Evolutionary conservation across 2,329 filamentous ascomycete species (phyloP).

Genomic region (Pseudogymnoascus sp.): DNA sequence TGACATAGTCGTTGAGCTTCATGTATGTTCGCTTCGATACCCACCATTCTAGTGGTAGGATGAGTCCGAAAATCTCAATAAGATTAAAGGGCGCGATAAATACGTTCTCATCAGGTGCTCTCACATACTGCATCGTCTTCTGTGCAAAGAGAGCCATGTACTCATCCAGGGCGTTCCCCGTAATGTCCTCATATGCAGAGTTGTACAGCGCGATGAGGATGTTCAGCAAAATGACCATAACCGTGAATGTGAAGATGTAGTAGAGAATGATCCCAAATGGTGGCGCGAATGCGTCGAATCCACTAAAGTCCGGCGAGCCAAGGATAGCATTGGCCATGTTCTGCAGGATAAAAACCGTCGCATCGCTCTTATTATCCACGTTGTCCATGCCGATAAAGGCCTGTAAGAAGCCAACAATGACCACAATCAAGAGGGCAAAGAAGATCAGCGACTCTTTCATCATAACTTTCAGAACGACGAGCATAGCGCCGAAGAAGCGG

Average conservation of each 20-base stretch:
- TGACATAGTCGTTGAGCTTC: conserved; percentile 77
- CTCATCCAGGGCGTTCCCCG: conserved; percentile 81
- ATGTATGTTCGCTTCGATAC: conserved; percentile 67
- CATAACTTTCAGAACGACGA: conserved; percentile 92
- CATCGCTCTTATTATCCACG: conserved; percentile 60
- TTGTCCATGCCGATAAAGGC: conserved; percentile 89
- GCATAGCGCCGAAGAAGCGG: conserved; percentile 96
- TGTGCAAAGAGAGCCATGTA: conserved; percentile 88
- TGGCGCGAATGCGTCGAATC: conserved; percentile 83
- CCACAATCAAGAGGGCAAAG: conserved; percentile 79
- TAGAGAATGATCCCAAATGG: conserved; percentile 94
- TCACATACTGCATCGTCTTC: conserved; percentile 94
- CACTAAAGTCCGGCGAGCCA: conserved; percentile 80
- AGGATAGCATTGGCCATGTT: conserved; percentile 86
- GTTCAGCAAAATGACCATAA: conserved; percentile 91
- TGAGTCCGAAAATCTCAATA: conserved; percentile 73
- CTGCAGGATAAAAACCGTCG: conserved; percentile 66
- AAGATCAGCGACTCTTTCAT: conserved; percentile 94
- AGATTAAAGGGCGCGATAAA: conserved; percentile 96
- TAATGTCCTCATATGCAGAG: conserved; percentile 68
- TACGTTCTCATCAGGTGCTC: conserved; percentile 95
- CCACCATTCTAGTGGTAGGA: conserved; percentile 92
- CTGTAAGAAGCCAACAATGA: conserved; percentile 83
- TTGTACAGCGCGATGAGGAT: conserved; percentile 97
- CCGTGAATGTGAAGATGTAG: conserved; percentile 94